Base-by-base conservation (phyloP, 2,329 filamentous ascomycete genomes). In the Nemania sp. region DNA sequence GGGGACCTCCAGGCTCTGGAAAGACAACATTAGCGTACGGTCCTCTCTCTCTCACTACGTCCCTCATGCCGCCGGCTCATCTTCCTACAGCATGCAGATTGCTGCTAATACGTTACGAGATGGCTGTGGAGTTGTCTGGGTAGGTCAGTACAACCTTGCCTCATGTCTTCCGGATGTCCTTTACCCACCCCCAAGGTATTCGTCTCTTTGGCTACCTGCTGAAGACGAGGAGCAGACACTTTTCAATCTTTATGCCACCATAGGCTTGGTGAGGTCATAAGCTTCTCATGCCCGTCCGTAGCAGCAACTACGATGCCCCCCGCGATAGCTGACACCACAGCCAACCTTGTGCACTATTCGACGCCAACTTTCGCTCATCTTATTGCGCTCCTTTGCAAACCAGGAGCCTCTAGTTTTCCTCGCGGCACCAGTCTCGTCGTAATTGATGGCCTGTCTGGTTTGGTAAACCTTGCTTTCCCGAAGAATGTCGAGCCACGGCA, bases 1-100 rank as follows among this genome's bases (percentile, higher is more conserved):
- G 91, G 84, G 94, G 94, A 0, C 92, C 93, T 11, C 89, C 91
- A 9, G 93, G 92, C 1, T 85, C 85, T 25, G 94, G 93, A 32
- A 97, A 96, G 80, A 96, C 92, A 3, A 82, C 89, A 12, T 79
- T 97, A 68, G 90, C 88, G 90, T 94, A 80, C 77, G 48, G 4
- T 13, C 39, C 25, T 13, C 20, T 5, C 34, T 51, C 34, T 47
- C 32, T 45, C 20, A 6, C n/a, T 13, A 15, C 32, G 11, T 39
- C 9, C 37, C 42, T 29, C 29, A 17, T 42, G 15, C n/a, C 40
- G 11, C 40, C 18, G 15, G 51, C 61, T 64, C 20, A 64, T 37
- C n/a, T 43, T 18, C 49, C n/a, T 51, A 54, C 72, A 94, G 91
- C 37, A 82, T 94, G 68, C 90, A 92, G 72, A 77, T 91, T 45